A percentile compares a stretch with the other conserved stretches of the same genome.
These are phyloP conservation scores for Diaporthe amygdali DNA, from an alignment of 2,329 filamentous ascomycete species.

Conservation along the genomic window DNA sequence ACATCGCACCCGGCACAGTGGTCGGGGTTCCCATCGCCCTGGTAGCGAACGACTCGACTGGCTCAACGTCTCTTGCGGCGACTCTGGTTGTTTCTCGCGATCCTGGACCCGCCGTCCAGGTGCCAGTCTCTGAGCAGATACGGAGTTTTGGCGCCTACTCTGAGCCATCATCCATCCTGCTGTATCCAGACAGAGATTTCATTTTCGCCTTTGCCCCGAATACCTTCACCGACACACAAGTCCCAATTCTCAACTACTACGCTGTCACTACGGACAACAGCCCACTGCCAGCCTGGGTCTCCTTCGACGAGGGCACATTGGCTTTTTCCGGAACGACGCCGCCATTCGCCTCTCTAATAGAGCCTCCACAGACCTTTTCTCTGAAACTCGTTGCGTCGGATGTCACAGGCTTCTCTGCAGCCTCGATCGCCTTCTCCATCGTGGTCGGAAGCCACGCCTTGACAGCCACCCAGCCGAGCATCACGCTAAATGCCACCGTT, in stretches of 20 bases:
- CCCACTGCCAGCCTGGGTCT: constrained; percentile 85
- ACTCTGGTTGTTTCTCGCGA: constrained; percentile 73
- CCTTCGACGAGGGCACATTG: constrained; percentile 69
- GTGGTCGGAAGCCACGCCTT: constrained; percentile 75
- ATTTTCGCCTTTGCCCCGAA: constrained; percentile 56
- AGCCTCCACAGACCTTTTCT: constrained; percentile 73
- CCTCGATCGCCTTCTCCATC: constrained; percentile 70
- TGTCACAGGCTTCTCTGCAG: constrained; percentile 76
- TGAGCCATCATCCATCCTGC: constrained; percentile 62
- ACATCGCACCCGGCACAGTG: constrained; percentile 53
- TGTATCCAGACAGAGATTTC: constrained; percentile 59
- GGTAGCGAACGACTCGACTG: constrained; percentile 71
- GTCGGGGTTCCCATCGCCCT: constrained; percentile 69
- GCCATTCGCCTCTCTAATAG: constrained; percentile 63
- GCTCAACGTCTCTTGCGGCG: constrained; percentile 66
- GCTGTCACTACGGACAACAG: constrained; percentile 77
- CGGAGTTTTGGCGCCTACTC: constrained; percentile 63
- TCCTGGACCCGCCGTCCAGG: constrained; percentile 56
- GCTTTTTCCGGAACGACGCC: constrained; percentile 77
- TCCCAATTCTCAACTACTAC: constrained; percentile 70
- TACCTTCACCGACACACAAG: constrained; percentile 66
- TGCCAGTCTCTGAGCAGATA: constrained; percentile 65
- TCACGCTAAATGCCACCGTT: constrained; percentile 62
- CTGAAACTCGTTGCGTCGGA: constrained; percentile 81
- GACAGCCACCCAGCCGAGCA: constrained; percentile 61